phyloP scores from a whole-genome alignment of 2,329 filamentous ascomycete genomes.

The Ophiostoma populinum region DNA sequence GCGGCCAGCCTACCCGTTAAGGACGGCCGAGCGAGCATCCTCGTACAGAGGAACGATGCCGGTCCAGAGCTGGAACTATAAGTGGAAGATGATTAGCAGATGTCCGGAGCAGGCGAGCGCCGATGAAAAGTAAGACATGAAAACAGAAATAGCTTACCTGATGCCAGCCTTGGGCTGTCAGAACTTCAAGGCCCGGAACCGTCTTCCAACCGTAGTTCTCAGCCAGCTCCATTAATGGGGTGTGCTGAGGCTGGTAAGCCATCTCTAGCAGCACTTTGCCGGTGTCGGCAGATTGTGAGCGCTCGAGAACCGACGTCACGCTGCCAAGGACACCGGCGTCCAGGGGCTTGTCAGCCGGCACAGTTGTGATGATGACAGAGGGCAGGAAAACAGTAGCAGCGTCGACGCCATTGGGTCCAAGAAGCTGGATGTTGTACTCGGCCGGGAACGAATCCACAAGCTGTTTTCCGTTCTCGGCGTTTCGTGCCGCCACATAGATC shows the following conservation, averaged over 20 bases:
- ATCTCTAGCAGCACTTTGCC: constrained; percentile 67
- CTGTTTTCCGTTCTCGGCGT: constrained; percentile 45
- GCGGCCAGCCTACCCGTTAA: constrained; percentile 22
- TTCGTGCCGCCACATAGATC: constrained; percentile 75
- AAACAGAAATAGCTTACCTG: constrained; percentile 42
- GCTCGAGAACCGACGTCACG: constrained; percentile 35
- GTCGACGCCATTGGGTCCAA: constrained; percentile 31
- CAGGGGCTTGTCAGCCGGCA: constrained; percentile 75
- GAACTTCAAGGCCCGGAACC: constrained; percentile 73
- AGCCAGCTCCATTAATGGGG: constrained; percentile 71
- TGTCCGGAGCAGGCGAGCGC: too few relatives aligned
- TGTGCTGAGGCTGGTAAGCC: constrained; percentile 83
- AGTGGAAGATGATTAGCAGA: background rate
- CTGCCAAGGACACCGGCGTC: constrained; percentile 52
- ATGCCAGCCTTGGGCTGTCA: constrained; percentile 77
- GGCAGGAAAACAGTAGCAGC: constrained; percentile 34
- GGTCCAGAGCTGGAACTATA: constrained; percentile 67
- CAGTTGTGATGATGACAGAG: constrained; percentile 68
- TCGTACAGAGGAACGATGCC: constrained; percentile 58
- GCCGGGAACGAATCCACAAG: constrained; percentile 57
- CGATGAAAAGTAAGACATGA: background rate
- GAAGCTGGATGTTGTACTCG: constrained; percentile 51
- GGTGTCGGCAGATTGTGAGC: constrained; percentile 16
- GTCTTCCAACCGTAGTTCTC: constrained; percentile 62
- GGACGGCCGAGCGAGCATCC: constrained; percentile 45